Evolutionary conservation across 768 basidiomycete genomes (phyloP), one percentile per base, ranked within the genome.

Genomic region (Boletus pseudopeckii): DNA sequence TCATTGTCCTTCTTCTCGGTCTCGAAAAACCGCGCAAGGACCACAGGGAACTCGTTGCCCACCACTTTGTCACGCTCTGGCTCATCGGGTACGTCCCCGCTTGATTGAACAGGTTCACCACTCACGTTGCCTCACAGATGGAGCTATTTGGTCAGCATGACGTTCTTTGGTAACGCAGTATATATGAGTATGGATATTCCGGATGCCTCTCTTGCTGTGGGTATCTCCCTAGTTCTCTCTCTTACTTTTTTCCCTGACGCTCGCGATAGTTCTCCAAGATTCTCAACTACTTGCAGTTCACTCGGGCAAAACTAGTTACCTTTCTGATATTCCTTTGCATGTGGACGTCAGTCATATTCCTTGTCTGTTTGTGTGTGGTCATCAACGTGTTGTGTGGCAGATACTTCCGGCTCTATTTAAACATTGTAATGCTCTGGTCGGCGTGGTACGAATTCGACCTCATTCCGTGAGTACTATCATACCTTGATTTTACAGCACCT

Each of bases 181-280:
- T 98, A 87, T 63, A 79, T 95, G 73, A 97, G 93, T 68, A 98
- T 98, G 97, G 97, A 99, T 74, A 78, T 95, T 18, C 92, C 95
- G 0, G 97, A 99, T 66, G 73, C 83, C 33, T 90, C 88, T 71
- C 77, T 99, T 13, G 93, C 91, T 13, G 88, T 92, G 58, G 59
- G 88, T 74, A 17, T 33, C 48, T 40, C 22, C 17, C 34, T 24
- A 3, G 7, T 43, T 14, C 17, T 7, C 33, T 33, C 34, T n/a
- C 30, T 42, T 39, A 0, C 33, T 15, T 34, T 39, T 20, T 37
- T 24, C 1, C 48, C 47, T 44, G 47, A 58, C 24, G 22, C 14
- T 52, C 11, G 33, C 39, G 13, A 48, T 55, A 94, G 92, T 71
- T 88, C 48, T 85, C 90, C 17, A 98, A 98, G 73, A 68, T 93